These are phyloP conservation scores for Elongisporangium anandrum DNA, from an alignment of 352 stramenopile genomes.

Conservation along the genomic window DNA sequence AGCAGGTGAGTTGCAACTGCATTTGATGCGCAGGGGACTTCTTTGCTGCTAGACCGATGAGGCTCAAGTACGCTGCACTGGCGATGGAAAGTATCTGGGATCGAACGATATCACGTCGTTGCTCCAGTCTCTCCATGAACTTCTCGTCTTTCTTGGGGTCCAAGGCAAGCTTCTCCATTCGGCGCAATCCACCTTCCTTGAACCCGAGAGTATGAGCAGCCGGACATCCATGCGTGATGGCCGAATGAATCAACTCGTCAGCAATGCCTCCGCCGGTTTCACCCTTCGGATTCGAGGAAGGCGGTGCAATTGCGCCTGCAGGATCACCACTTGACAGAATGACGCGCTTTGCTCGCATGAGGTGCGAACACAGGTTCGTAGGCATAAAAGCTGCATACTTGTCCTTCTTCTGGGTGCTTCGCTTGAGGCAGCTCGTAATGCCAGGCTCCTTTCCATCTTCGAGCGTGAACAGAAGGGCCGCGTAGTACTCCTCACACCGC, in stretches of 20 bases:
- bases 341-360: conserved; percentile 63
- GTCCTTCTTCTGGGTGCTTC: conserved; percentile 86
- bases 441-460: conserved; percentile 77
- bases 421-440: conserved; percentile 80
- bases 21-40: conserved; percentile 52
- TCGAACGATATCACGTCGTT: conserved; percentile 75
- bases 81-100: conserved; percentile 74
- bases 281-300: conserved; percentile 2
- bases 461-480: conserved; percentile 55
- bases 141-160: conserved; percentile 42
- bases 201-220: conserved; percentile 79
- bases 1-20: conserved; percentile 56
- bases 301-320: conserved; percentile 1
- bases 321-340: conserved; percentile 29
- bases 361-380: conserved; percentile 81
- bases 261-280: conserved; percentile 17
- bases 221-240: conserved; percentile 77
- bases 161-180: conserved; percentile 36
- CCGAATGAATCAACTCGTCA: conserved; percentile 62
- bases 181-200: conserved; percentile 77
- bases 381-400: conserved; percentile 82
- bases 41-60: conserved; percentile 57
- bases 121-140: conserved; percentile 62
- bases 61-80: conserved; percentile 68
- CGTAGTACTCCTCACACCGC: conserved; percentile 66